Conservation (phyloP, 2,329 filamentous ascomycete species). For the Sordariomycetes sp. region DNA sequence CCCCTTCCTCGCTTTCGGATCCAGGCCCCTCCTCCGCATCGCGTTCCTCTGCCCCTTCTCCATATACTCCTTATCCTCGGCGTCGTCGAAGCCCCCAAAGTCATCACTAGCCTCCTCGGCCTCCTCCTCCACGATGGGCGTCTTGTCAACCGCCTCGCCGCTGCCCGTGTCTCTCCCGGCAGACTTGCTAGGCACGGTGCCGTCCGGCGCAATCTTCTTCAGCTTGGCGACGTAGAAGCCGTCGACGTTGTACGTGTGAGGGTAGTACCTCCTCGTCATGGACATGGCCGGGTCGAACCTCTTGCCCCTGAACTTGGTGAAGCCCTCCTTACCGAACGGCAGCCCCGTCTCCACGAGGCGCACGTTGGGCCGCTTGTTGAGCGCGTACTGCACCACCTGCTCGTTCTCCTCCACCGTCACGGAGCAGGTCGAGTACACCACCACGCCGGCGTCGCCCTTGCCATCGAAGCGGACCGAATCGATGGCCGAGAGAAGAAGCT, state of each 20-base stretch:
- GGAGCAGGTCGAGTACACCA: conserved; percentile 94
- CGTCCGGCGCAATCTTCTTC: conserved; percentile 65
- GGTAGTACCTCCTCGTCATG: conserved; percentile 75
- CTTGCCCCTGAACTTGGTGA: conserved; percentile 84
- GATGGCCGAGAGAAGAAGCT: conserved; percentile 82
- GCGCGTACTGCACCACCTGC: conserved; percentile 83
- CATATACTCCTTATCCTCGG: conserved; percentile 59
- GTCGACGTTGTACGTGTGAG: conserved; percentile 87
- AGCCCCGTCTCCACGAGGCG: conserved; percentile 85
- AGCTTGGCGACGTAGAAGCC: conserved; percentile 98
- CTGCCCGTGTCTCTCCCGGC: conserved; percentile 12
- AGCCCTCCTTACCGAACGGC: conserved; percentile 83
- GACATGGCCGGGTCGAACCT: conserved; percentile 77
- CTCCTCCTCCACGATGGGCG: conserved; percentile 44
- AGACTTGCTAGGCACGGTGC: conserved; percentile 33
- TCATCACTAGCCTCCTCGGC: conserved; percentile 25
- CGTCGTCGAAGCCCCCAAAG: conserved; percentile 65
- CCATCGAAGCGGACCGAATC: conserved; percentile 86
- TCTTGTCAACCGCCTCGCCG: conserved; percentile 46
- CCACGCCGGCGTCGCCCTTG: conserved; percentile 76
- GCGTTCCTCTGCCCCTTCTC: conserved; percentile 60
- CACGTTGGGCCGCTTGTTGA: conserved; percentile 85
- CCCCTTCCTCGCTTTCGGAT: conserved; percentile 39
- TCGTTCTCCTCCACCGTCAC: conserved; percentile 89
- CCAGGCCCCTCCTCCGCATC: conserved; percentile 60